A percentile compares a stretch with the other conserved stretches of the same genome.
Evolutionary conservation across 192 early-diverging fungal genomes (phyloP).

Genomic region (Gigaspora rosea): DNA sequence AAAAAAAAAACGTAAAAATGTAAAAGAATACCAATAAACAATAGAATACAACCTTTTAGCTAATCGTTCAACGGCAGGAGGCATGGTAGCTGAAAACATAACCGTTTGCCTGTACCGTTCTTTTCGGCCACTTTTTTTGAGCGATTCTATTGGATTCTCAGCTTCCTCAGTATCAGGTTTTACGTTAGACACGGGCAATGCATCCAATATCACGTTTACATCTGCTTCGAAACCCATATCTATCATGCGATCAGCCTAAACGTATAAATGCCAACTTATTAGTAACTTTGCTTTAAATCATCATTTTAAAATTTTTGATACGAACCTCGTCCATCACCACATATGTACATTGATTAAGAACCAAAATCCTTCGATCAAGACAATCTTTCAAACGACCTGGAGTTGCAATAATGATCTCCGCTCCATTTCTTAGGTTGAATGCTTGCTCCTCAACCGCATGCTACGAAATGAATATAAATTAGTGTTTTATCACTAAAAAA

Average conservation of each 20-base stretch:
- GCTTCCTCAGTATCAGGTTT: slow-evolving; percentile 82
- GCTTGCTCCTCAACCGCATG: slow-evolving; percentile 90
- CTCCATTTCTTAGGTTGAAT: slow-evolving; percentile 85
- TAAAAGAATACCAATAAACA: not conserved
- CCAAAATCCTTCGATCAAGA: slow-evolving; percentile 85
- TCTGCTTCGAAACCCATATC: slow-evolving; percentile 95
- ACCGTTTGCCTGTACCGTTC: slow-evolving; percentile 85
- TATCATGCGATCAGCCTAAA: slow-evolving; percentile 86
- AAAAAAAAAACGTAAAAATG: not conserved
- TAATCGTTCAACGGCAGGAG: slow-evolving; percentile 88
- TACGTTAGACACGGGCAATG: slow-evolving; percentile 86
- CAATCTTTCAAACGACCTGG: slow-evolving; percentile 95
- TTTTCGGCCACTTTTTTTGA: slow-evolving; percentile 37
- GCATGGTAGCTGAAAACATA: slow-evolving; percentile 99
- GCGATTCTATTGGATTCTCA: slow-evolving; percentile 55
- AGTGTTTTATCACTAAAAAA: not conserved
- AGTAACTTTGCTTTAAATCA: no score
- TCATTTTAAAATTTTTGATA: slow-evolving; percentile 1
- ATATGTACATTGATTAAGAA: slow-evolving; percentile 92
- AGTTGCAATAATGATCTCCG: slow-evolving; percentile 97
- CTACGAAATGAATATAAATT: slow-evolving; percentile 46
- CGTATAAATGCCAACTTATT: not conserved
- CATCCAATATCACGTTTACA: slow-evolving; percentile 94
- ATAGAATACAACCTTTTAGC: slow-evolving; percentile 63
- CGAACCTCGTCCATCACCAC: slow-evolving; percentile 95